Evolutionary conservation across 306 rosid genomes (phyloP).

Genomic region (Medicago truncatula): DNA sequence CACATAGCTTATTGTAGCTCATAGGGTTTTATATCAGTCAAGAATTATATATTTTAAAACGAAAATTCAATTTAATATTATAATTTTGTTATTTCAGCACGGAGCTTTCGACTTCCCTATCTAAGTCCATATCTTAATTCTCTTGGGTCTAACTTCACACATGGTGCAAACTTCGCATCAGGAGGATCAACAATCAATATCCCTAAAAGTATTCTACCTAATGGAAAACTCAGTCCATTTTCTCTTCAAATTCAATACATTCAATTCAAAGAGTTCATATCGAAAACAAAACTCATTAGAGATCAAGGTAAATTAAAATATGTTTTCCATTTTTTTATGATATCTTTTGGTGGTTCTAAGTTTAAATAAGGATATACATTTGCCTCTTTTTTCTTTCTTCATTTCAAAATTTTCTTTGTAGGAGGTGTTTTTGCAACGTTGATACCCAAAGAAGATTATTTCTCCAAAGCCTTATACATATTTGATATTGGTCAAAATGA

Average conservation of each 20-base stretch:
- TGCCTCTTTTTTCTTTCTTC: neutral
- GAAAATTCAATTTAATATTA: no score
- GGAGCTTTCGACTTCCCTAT: slow-evolving; percentile 41
- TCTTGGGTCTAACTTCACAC: slow-evolving; percentile 45
- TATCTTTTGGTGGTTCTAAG: neutral
- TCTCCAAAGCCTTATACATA: slow-evolving; percentile 53
- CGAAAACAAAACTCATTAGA: slow-evolving; percentile 33
- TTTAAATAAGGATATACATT: neutral
- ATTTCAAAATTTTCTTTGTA: neutral
- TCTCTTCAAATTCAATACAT: slow-evolving; percentile 44
- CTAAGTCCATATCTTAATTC: slow-evolving; percentile 56
- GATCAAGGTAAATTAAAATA: slow-evolving; percentile 28
- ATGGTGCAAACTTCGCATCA: slow-evolving; percentile 49
- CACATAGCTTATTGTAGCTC: no score
- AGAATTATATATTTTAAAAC: no score
- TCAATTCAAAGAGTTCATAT: slow-evolving; percentile 46
- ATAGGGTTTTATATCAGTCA: no score
- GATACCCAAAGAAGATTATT: slow-evolving; percentile 43
- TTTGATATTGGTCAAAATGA: slow-evolving; percentile 63
- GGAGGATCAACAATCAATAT: slow-evolving; percentile 50
- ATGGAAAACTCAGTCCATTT: slow-evolving; percentile 52
- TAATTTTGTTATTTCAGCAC: slow-evolving; percentile 41
- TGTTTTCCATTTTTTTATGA: neutral
- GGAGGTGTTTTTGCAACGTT: slow-evolving; percentile 35
- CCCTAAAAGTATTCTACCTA: slow-evolving; percentile 34